Evolutionary conservation across 2,329 filamentous ascomycete genomes (phyloP), one percentile per base, ranked within the genome.

Genomic region (Davidsoniella neocaledoniae): DNA sequence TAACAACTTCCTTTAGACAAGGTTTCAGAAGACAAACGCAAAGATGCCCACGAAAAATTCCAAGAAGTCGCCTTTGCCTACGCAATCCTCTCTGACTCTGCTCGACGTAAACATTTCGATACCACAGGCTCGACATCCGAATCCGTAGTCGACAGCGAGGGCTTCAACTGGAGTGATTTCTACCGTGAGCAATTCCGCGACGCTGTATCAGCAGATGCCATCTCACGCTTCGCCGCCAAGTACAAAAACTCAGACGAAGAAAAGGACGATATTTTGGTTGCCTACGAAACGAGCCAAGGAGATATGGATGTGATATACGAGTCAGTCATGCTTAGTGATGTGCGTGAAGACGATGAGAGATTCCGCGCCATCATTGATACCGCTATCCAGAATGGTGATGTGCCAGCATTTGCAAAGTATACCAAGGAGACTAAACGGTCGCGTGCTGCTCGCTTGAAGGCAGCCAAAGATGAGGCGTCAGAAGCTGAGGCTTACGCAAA

Each of bases 31-130:
- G 72, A 78, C 19, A 68, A 81, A 48, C 86, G 86, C 60, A 73
- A 79, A 23, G 68, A 73, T 40, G 90, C 91, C 2, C 81, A 94
- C 58, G 71, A 73, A 54, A 81, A 76, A 49, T 98, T 98, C 63
- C 91, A 98, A 65, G 73, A 83, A 57, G 79, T 98, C 57, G 90
- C 90, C 21, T 90, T 95, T 59, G 90, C 91, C 48, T 94, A 96
- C 61, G 90, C 87, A 33, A 77, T 98, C 46, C 83, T 98, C 36
- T 94, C 86, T 29, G 86, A 95, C 57, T 72, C 82, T 19, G 71
- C 73, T 17, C 79, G 91, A 48, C 83, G 91, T 57, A 79, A 79
- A 57, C 83, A 86, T 53, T 98, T 94, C 68, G 90, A 98, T 61
- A 72, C 75, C 48, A 96, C 90, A 0, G 91, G 91, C 49, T 91